Conservation (phyloP, 140 eudicot genomes). For the Cichorium intybus region DNA sequence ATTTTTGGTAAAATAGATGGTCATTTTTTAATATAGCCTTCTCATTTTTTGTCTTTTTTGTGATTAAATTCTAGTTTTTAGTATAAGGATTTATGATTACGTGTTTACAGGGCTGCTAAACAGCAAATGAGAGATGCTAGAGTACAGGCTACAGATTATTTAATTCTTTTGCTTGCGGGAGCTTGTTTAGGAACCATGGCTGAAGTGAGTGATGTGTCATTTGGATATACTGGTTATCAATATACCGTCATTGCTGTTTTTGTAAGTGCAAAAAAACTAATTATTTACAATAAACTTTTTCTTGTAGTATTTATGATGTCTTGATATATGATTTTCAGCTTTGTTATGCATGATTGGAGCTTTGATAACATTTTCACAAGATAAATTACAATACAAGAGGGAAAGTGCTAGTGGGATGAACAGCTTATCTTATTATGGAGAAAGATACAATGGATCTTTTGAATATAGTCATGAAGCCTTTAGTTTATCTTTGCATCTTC, state of each 20-base stretch:
- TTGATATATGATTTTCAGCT: conserved; percentile 56
- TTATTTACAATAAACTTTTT: background rate
- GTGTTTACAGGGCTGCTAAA: conserved; percentile 51
- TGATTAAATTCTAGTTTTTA: background rate
- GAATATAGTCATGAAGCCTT: conserved; percentile 68
- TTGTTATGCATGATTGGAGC: conserved; percentile 91
- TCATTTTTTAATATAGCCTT: too few species aligned
- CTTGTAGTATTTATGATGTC: background rate
- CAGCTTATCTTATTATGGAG: conserved; percentile 71
- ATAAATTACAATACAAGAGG: conserved; percentile 74
- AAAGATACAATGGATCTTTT: conserved; percentile 87
- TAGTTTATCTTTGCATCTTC: conserved; percentile 92
- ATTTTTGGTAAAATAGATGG: too few species aligned
- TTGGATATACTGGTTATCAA: conserved; percentile 81
- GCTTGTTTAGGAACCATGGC: conserved; percentile 95
- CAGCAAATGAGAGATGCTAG: conserved; percentile 83
- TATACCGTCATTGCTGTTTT: conserved; percentile 89
- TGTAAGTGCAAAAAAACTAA: conserved; percentile 53
- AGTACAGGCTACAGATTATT: conserved; percentile 80
- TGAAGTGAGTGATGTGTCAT: conserved; percentile 78
- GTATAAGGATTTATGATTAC: background rate
- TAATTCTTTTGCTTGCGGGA: conserved; percentile 93
- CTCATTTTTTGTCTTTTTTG: too few species aligned
- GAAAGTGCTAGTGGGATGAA: conserved; percentile 87
- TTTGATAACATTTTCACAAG: conserved; percentile 82